Evolutionary conservation across 1,284 basidiomycete species (phyloP).

Genomic region (Cutaneotrichosporon cyanovorans): DNA sequence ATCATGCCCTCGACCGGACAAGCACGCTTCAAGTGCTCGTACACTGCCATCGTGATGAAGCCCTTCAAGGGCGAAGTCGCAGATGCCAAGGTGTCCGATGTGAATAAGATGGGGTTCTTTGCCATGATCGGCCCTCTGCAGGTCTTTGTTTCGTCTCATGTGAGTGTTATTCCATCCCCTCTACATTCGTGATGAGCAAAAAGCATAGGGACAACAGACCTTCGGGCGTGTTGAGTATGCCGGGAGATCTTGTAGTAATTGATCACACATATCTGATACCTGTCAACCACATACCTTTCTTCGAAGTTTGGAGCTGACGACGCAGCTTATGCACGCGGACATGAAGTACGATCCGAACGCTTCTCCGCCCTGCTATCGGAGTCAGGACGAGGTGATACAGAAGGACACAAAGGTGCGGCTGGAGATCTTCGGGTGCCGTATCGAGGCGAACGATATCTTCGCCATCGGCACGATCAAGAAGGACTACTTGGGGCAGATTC

Average conservation of each 20-base stretch:
- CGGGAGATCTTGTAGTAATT: conserved; percentile 47
- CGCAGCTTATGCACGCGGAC: conserved; percentile 84
- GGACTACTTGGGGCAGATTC: conserved; percentile 80
- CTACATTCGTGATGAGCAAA: conserved; percentile 21
- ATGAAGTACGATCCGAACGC: conserved; percentile 88
- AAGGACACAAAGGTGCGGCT: conserved; percentile 86
- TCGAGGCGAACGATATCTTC: conserved; percentile 96
- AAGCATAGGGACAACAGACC: conserved; percentile 39
- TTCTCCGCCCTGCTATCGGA: conserved; percentile 83
- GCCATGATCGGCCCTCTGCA: conserved; percentile 88
- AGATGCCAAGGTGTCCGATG: conserved; percentile 90
- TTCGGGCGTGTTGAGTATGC: conserved; percentile 43
- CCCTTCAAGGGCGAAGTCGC: conserved; percentile 99
- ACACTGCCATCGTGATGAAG: conserved; percentile 91
- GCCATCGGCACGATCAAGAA: conserved; percentile 92
- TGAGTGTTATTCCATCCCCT: conserved; percentile 46
- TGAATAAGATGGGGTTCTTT: conserved; percentile 70
- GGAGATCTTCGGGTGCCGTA: conserved; percentile 93
- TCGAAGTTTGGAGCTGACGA: conserved; percentile 11
- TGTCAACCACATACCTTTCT: conserved; percentile 4
- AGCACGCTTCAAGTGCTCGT: conserved; percentile 84
- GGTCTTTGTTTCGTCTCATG: conserved; percentile 90
- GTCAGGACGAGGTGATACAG: conserved; percentile 85
- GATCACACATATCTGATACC: conserved; percentile 38
- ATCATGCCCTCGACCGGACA: conserved; percentile 86